These are phyloP conservation scores for Linnemannia elongata DNA, from an alignment of 192 early-diverging fungal species.

Conservation along the genomic window DNA sequence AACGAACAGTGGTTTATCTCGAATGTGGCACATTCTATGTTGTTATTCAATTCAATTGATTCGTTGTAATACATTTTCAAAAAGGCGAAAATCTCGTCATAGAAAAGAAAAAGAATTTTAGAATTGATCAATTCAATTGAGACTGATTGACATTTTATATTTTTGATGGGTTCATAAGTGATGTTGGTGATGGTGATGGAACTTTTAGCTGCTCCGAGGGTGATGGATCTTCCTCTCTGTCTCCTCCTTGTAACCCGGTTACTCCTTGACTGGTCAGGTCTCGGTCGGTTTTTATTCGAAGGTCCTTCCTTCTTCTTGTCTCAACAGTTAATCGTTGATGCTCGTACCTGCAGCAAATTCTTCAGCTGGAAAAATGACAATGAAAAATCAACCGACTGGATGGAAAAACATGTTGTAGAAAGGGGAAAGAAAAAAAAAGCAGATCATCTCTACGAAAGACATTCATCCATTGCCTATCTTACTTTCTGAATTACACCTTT, in stretches of 20 bases:
- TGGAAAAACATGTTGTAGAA: background rate
- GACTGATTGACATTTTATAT: background rate
- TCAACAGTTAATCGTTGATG: background rate
- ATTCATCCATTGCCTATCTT: background rate
- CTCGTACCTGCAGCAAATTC: background rate
- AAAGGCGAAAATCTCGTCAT: constrained; percentile 6
- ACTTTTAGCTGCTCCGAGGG: background rate
- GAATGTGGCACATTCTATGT: background rate
- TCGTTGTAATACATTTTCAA: background rate
- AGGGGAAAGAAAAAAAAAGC: background rate
- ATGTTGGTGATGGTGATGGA: too few relatives aligned
- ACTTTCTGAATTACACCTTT: background rate
- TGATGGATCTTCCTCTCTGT: too few relatives aligned
- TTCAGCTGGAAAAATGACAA: too few relatives aligned
- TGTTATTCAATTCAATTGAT: background rate
- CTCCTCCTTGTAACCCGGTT: too few relatives aligned
- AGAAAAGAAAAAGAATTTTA: background rate
- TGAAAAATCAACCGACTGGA: background rate
- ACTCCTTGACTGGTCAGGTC: background rate
- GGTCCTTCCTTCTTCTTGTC: background rate
- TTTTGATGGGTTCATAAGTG: too few relatives aligned
- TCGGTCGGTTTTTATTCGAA: background rate
- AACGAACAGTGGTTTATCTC: background rate
- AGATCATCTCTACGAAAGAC: background rate
- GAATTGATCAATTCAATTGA: background rate